A percentile compares a stretch with the other conserved stretches of the same genome.
Conservation (phyloP, 2,329 filamentous ascomycete species). For the Hypoxylon sp. region DNA sequence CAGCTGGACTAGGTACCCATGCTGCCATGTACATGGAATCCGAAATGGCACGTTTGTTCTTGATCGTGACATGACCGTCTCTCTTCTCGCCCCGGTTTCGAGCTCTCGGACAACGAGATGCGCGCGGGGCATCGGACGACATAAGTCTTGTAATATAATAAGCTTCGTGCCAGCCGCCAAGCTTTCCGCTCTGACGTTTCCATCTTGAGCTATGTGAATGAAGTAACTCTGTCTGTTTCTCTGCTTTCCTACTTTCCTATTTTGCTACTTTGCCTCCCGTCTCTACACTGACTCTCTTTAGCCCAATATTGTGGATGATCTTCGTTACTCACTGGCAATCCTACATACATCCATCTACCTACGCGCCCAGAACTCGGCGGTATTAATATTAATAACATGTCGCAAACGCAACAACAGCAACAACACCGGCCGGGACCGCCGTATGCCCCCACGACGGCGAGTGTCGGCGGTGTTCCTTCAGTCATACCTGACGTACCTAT, state of each 20-base stretch:
- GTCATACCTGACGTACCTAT: slow-evolving; percentile 74
- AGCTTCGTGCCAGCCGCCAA: neutral
- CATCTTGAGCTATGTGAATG: neutral
- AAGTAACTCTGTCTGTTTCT: neutral
- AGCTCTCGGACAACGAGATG: neutral
- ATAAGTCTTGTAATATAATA: neutral
- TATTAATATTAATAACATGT: slow-evolving; percentile 27
- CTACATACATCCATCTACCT: neutral
- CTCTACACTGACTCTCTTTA: neutral
- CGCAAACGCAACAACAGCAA: slow-evolving; percentile 38
- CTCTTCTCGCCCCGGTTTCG: slow-evolving; percentile 1
- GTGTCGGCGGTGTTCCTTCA: slow-evolving; percentile 71
- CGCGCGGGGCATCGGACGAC: neutral
- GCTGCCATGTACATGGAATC: neutral
- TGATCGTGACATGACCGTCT: slow-evolving; percentile 4
- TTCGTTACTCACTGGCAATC: neutral
- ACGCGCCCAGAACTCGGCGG: neutral
- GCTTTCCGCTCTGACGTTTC: neutral
- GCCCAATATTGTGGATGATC: neutral
- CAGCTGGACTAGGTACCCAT: neutral
- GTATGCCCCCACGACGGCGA: slow-evolving; percentile 62
- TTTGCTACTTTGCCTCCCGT: neutral
- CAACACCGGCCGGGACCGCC: slow-evolving; percentile 54
- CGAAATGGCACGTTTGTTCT: neutral
- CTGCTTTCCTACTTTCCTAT: neutral